A percentile compares a stretch with the other conserved stretches of the same genome.
Evolutionary conservation across 768 basidiomycete species (phyloP).

Genomic region (Sarcodon sp.): DNA sequence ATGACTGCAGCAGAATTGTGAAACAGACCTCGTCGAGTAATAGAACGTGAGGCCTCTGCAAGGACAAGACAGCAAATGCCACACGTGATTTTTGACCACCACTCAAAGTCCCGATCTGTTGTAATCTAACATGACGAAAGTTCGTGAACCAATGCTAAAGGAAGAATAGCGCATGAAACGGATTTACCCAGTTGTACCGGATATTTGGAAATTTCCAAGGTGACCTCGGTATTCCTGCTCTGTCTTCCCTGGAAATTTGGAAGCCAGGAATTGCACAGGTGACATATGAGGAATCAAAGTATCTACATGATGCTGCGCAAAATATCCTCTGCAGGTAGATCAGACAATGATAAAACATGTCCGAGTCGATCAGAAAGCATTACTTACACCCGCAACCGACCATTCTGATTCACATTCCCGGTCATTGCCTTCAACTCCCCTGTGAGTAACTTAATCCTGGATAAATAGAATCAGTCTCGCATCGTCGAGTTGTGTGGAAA

Average conservation of each 20-base stretch:
- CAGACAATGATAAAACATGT: background rate
- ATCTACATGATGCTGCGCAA: constrained; percentile 95
- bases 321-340: constrained; percentile 53
- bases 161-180: background rate
- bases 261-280: constrained; percentile 90
- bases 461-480: background rate
- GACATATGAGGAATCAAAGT: constrained; percentile 71
- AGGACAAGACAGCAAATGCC: constrained; percentile 77
- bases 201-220: constrained; percentile 95
- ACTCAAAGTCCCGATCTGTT: constrained; percentile 81
- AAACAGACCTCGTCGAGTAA: constrained; percentile 65
- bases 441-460: constrained; percentile 86
- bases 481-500: background rate
- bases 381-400: constrained; percentile 75
- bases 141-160: background rate
- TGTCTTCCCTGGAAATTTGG: constrained; percentile 84
- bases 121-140: constrained; percentile 35
- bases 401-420: constrained; percentile 85
- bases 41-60: constrained; percentile 85
- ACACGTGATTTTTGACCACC: constrained; percentile 97
- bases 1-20: background rate
- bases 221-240: constrained; percentile 97
- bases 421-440: constrained; percentile 63
- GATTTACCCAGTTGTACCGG: constrained; percentile 79
- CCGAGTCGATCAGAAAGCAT: background rate